Evolutionary conservation across 2,329 filamentous ascomycete species (phyloP).

Genomic region (Sarocladium kiliense): DNA sequence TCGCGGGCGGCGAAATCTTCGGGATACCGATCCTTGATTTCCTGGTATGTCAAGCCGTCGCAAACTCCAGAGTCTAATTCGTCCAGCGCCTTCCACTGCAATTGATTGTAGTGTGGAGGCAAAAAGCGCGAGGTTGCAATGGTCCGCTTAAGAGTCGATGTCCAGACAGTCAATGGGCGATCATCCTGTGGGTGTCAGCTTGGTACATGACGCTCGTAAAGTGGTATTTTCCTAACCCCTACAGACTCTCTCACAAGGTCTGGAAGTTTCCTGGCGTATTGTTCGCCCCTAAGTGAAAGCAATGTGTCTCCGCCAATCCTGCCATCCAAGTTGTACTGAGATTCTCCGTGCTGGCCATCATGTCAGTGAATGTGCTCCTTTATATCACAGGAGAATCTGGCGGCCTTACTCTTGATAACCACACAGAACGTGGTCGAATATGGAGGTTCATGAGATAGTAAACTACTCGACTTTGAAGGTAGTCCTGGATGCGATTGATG

Average conservation of each 20-base stretch:
- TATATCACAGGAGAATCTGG: neutral
- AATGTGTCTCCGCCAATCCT: constrained; percentile 90
- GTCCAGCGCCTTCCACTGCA: constrained; percentile 98
- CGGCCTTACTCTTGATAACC: constrained; percentile 75
- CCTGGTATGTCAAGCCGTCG: constrained; percentile 91
- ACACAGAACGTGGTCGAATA: constrained; percentile 93
- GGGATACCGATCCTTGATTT: constrained; percentile 86
- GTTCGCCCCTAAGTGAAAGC: constrained; percentile 78
- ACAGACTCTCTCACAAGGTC: constrained; percentile 81
- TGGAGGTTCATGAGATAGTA: constrained; percentile 99
- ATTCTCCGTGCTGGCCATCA: constrained; percentile 77
- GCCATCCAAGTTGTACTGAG: constrained; percentile 82
- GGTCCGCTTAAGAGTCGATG: constrained; percentile 67
- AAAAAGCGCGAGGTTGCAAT: constrained; percentile 88
- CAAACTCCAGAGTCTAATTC: constrained; percentile 96
- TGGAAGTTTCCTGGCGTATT: constrained; percentile 81
- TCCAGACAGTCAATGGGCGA: constrained; percentile 58
- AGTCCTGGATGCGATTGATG: constrained; percentile 96
- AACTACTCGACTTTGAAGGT: constrained; percentile 90
- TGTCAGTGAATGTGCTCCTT: neutral
- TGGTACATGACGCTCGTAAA: neutral
- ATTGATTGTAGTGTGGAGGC: constrained; percentile 76
- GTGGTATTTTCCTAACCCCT: constrained; percentile 53
- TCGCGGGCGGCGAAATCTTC: constrained; percentile 95
- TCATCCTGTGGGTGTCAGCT: constrained; percentile 39